Evolutionary conservation across 2,329 filamentous ascomycete genomes (phyloP), one percentile per base, ranked within the genome.

Genomic region (Harringtonia lauricola): DNA sequence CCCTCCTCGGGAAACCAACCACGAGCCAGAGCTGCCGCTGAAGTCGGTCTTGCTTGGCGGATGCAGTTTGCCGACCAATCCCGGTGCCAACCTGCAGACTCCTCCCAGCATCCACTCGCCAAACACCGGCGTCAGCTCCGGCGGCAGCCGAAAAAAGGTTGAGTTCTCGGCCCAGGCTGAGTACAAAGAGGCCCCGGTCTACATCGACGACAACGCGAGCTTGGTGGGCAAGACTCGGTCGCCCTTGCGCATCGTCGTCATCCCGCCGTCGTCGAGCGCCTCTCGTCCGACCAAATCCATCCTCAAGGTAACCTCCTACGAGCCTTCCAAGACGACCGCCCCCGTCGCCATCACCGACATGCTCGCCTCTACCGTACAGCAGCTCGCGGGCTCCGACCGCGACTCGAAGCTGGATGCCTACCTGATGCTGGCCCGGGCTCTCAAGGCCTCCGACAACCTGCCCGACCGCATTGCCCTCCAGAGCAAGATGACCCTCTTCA

Each of bases 391-490:
- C 19, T 69, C 78, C 26, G 83, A 88, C 52, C 72, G 82, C 42
- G 74, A 79, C 45, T 80, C 78, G 13, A 83, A 83, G 52, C 63
- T 92, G 28, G 92, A 98, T 64, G 86, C 89, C 39, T 96, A 98
- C 56, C 79, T 81, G 58, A 83, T 83, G 55, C 68, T 98, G 36
- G 77, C 83, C 28, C 74, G 79, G 29, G 80, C 82, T 4, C 67
- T 95, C 53, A 85, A 86, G 58, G 75, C 83, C 7, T 95, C 90
- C 45, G 86, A 89, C 49, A 84, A 86, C 52, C 65, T 94, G 14
- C 88, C 88, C 0, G 83, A 92, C 51, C 68, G 78, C 30, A 76
- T 83, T 44, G 79, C 80, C 12, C 68, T 94, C 43, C 74, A 79
- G 45, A 75, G 77, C 41, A 94, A 92, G 60, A 82, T 95, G 70